phyloP scores from a whole-genome alignment of 768 basidiomycete genomes.

The Mycena floridula region DNA sequence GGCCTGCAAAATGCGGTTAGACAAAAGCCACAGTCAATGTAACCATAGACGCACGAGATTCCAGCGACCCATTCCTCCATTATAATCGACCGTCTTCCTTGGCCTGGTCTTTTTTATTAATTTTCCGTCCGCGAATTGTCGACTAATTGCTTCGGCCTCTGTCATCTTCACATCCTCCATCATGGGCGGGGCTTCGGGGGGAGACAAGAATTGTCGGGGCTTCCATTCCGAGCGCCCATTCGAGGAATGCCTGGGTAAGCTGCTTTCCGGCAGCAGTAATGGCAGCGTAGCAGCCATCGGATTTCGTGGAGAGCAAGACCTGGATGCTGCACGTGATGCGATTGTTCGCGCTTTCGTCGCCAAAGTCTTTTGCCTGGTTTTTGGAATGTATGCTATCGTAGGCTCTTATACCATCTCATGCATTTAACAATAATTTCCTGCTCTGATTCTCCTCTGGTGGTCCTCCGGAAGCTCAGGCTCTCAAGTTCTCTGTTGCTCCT shows the following conservation, averaged over 20 bases:
- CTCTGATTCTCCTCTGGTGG: too few relatives aligned
- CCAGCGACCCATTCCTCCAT: conserved; percentile 86
- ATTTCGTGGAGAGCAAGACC: too few relatives aligned
- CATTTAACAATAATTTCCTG: too few relatives aligned
- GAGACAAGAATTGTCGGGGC: conserved; percentile 62
- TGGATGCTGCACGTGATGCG: too few relatives aligned
- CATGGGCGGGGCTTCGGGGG: conserved; percentile 74
- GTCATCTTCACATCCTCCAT: conserved; percentile 69
- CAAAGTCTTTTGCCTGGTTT: too few relatives aligned
- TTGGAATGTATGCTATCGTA: too few relatives aligned
- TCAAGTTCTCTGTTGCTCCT: too few relatives aligned
- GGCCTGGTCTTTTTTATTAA: conserved; percentile 88
- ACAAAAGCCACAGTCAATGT: not conserved
- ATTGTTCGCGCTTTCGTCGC: too few relatives aligned
- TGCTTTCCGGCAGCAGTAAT: not conserved
- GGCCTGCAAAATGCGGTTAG: conserved; percentile 34
- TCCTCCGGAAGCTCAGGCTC: too few relatives aligned
- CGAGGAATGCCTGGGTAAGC: not conserved
- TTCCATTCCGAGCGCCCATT: conserved; percentile 50
- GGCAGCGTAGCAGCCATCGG: too few relatives aligned
- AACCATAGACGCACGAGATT: conserved; percentile 50
- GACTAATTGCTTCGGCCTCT: conserved; percentile 73
- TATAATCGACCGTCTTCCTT: conserved; percentile 91
- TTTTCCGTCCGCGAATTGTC: conserved; percentile 74
- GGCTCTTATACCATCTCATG: too few relatives aligned